phyloP scores from a whole-genome alignment of 352 stramenopile species.

The Pilasporangium apinafurcum region DNA sequence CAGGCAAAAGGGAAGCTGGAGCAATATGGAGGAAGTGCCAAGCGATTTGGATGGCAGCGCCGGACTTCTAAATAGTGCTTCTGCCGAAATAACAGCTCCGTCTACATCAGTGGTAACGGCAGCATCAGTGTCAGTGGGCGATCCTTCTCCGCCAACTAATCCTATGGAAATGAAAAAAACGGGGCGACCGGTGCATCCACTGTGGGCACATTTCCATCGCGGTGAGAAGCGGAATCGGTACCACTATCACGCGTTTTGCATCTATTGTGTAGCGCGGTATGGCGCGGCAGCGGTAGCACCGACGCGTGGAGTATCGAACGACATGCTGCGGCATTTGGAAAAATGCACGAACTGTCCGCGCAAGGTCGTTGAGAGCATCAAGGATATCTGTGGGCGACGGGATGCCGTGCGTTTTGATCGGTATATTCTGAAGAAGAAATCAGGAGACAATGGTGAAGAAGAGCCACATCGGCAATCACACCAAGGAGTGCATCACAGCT shows the following conservation, averaged over 20 bases:
- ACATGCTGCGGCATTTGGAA: conserved; percentile 80
- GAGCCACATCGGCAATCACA: conserved; percentile 10
- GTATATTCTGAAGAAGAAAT: conserved; percentile 21
- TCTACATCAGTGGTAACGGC: too few relatives aligned
- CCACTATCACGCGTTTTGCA: conserved; percentile 81
- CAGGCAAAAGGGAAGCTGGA: too few relatives aligned
- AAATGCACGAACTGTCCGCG: conserved; percentile 63
- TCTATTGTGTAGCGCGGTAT: conserved; percentile 66
- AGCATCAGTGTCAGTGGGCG: too few relatives aligned
- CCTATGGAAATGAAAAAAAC: conserved; percentile 41
- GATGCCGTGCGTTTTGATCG: conserved; percentile 33
- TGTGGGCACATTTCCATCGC: conserved; percentile 79
- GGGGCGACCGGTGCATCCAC: conserved; percentile 60
- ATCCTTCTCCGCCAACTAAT: too few relatives aligned
- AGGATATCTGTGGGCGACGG: conserved; percentile 42
- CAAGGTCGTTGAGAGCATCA: conserved; percentile 54
- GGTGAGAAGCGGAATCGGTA: conserved; percentile 83
- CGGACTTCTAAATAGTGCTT: too few relatives aligned
- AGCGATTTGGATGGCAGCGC: too few relatives aligned
- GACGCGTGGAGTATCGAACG: conserved; percentile 68
- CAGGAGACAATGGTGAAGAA: not conserved
- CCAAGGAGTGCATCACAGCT: not conserved
- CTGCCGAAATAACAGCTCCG: too few relatives aligned
- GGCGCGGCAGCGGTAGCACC: conserved; percentile 43
- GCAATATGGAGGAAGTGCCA: too few relatives aligned